Base-by-base conservation (phyloP, 495 filamentous ascomycete genomes). In the Haplographium delicatum region DNA sequence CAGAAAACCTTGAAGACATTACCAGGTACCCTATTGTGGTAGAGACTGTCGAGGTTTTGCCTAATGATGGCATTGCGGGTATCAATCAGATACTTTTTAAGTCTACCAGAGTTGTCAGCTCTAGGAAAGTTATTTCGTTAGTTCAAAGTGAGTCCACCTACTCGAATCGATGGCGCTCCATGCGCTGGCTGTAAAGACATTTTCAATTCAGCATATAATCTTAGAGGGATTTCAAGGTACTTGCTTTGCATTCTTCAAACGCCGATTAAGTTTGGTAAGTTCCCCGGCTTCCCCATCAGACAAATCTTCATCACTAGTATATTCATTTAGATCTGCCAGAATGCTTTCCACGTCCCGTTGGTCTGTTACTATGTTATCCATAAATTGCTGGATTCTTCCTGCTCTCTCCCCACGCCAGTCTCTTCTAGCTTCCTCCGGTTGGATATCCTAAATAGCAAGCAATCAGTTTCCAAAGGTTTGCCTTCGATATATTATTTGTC, bases 1-100 rank as follows among this genome's bases (percentile, higher is more conserved):
- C 68, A 71, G 28, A 70, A 70, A 2, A 67, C 62, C 3, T 54
- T 56, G 40, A 68, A 49, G 5, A 27, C 20, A 35, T 47, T 54
- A 10, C 18, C 50, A 3, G 52, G 51, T n/a, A 64, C 28, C 19
- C 49, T 33, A 23, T 44, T 23, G n/a, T 28, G 22, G 49, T 72
- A 71, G 1, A 38, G 15, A 5, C 38, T 27, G 2, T 26, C 18
- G 23, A 72, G 60, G 11, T 56, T 18, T 8, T 34, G 23, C 5
- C 30, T 51, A 46, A 72, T 61, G 3, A 49, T 34, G 8, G 13
- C 20, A 51, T 72, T 72, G 3, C 69, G 62, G 7, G 56, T 58
- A 3, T 35, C 58, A 25, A 72, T 58, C 28, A 70, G 52, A 33
- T 62, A 62, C 4, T 46, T 19, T 27, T 59, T 42, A 8, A 63